Base-by-base conservation (phyloP, 2,329 filamentous ascomycete species). In the Alternaria brassicae region DNA sequence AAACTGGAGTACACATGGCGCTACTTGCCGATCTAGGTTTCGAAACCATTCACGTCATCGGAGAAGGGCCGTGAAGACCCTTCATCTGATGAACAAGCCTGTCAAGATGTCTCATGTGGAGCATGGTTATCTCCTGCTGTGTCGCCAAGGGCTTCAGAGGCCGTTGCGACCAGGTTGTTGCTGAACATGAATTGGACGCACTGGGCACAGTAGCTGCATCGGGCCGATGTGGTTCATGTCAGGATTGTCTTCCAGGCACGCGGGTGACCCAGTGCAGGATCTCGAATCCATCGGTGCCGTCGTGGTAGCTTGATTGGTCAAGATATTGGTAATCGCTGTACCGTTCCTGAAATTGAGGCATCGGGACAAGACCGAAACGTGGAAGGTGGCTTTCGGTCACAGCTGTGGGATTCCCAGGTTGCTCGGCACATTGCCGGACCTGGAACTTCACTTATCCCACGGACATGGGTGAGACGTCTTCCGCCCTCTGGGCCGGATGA, bases 81-180 rank as follows among this genome's bases (percentile, higher is more conserved):
- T 55, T 56, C 42, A 45, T 50, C 45, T 50, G 53, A 34, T 59
- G 21, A 56, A 42, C 44, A 36, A 44, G 15, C 37, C 44, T 50
- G 32, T 36, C 44, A 48, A 56, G 42, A 59, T 32, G 39, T 44
- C 45, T 27, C 56, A 36, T 44, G 48, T 49, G 53, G 53, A 55
- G 28, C 30, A 47, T 37, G 21, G 47, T 56, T 56, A 58, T 58
- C 25, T 61, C 47, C 32, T 15, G 37, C 17, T 40, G 54, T 17
- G 36, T 48, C 34, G 58, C 61, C 61, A 63, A 63, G 61, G 19
- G 54, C 47, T 45, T 37, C 56, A 58, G 34, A 53, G 30, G 54
- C 51, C 10, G 37, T 37, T 45, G 19, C 40, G 45, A 42, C 34
- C 30, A 41, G 41, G 49, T 50, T 41, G 27, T 17, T 36, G 54